Conservation (phyloP, 352 stramenopile species). For the Globisporangium ultimum region DNA sequence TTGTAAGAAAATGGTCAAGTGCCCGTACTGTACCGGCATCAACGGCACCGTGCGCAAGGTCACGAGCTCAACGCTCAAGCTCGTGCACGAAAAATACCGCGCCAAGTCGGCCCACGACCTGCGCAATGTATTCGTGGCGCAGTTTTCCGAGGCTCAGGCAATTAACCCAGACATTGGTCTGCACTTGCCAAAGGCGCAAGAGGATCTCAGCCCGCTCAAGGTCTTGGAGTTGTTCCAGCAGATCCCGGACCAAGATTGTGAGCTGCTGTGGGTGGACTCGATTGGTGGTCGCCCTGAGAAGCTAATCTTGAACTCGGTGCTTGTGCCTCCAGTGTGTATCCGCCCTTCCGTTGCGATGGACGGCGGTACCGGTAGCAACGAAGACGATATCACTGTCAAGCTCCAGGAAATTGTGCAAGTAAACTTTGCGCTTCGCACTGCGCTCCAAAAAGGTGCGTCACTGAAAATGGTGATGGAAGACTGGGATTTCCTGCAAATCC, state of each 20-base stretch:
- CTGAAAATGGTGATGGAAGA: slow-evolving; percentile 99
- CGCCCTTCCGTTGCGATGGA: slow-evolving; percentile 98
- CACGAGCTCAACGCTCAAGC: slow-evolving; percentile 95
- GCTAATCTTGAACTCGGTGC: slow-evolving; percentile 95
- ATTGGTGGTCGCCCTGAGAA: slow-evolving; percentile 95
- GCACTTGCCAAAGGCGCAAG: slow-evolving; percentile 86
- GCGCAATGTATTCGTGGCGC: slow-evolving; percentile 80
- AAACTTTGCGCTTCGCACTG: slow-evolving; percentile 95
- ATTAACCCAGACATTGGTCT: slow-evolving; percentile 83
- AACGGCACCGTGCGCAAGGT: slow-evolving; percentile 99
- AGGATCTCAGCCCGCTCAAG: slow-evolving; percentile 89
- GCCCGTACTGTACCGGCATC: slow-evolving; percentile 93
- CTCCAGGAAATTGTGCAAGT: slow-evolving; percentile 99
- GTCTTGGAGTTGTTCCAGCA: slow-evolving; percentile 93
- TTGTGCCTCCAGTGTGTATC: slow-evolving; percentile 99
- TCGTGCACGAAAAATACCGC: slow-evolving; percentile 98
- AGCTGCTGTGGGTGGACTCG: slow-evolving; percentile 97
- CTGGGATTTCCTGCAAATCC: slow-evolving; percentile 98
- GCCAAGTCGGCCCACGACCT: slow-evolving; percentile 82
- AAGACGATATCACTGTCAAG: slow-evolving; percentile 99
- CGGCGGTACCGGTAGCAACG: slow-evolving; percentile 92
- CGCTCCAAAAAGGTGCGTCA: slow-evolving; percentile 93
- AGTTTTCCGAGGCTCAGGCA: slow-evolving; percentile 74
- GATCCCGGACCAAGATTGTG: slow-evolving; percentile 97
- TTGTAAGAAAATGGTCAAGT: slow-evolving; percentile 97